Base-by-base conservation (phyloP, 1,284 basidiomycete genomes). In the Moesziomyces sp. region DNA sequence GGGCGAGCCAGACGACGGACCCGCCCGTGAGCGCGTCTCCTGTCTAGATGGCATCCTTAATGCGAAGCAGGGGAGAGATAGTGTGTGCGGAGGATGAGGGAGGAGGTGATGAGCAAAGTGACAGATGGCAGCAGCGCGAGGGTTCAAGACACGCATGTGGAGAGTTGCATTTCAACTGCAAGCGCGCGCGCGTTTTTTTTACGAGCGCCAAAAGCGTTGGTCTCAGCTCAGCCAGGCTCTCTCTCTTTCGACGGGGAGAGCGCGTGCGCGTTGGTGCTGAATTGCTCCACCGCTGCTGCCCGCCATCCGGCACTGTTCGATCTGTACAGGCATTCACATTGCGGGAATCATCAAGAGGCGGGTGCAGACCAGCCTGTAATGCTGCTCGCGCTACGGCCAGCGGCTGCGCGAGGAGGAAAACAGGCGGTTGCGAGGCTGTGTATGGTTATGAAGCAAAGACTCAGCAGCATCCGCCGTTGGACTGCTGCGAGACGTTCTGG, bases 391-490 rank as follows among this genome's bases (percentile, higher is more conserved):
- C 38, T 7, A 16, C 38, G 38, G 38, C 23, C 19, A 23, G 43
- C 23, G 43, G 13, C 11, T 45, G n/a, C 16, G 21, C 43, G 23
- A 33, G 30, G 13, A 33, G 30, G 30, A 5, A 28, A 28, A 9
- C 6, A 11, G 10, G n/a, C 21, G 42, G 42, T 19, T n/a, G 13
- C 14, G 6, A 49, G 8, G n/a, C 19, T 35, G 26, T 4, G 33
- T 8, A 14, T 18, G 46, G 33, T 13, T 44, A 24, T 23, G 10
- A 46, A 24, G 10, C 19, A 23, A 16, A 14, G 10, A 38, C 46
- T 65, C 52, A 83, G 61, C 82, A 83, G 68, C 82, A 83, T 45
- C 82, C 82, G 40, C 82, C 81, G 28, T 61, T 56, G 52, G 68
- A 69, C 62, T 77, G 64, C 38, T 66, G 53, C 55, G 75, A 74